Conservation (phyloP, 2,329 filamentous ascomycete genomes). For the Neofusicoccum umdonicola region DNA sequence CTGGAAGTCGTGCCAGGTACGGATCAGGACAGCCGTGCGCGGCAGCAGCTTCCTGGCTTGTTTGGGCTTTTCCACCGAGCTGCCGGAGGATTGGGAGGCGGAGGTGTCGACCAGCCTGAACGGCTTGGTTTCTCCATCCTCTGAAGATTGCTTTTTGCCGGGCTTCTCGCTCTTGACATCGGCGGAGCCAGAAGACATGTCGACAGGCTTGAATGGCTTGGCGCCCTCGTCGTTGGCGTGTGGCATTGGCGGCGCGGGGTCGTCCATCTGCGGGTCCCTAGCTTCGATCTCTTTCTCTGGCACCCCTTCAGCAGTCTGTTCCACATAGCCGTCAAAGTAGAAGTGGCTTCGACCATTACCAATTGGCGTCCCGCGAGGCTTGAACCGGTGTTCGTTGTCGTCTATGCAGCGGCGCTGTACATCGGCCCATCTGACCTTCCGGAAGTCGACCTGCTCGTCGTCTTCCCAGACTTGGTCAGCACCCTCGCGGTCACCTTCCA, state of each 20-base stretch:
- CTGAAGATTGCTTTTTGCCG: constrained; percentile 18
- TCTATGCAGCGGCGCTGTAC: constrained; percentile 71
- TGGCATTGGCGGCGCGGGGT: neutral
- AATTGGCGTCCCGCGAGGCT: constrained; percentile 31
- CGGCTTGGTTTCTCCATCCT: constrained; percentile 24
- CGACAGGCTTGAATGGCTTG: neutral
- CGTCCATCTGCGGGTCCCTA: constrained; percentile 1
- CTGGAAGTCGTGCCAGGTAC: constrained; percentile 76
- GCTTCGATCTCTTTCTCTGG: constrained; percentile 5
- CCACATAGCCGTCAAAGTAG: constrained; percentile 39
- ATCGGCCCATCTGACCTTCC: constrained; percentile 73
- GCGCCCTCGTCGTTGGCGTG: constrained; percentile 4
- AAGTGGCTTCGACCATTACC: constrained; percentile 31
- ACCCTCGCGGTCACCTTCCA: constrained; percentile 79
- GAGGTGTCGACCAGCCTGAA: constrained; percentile 3
- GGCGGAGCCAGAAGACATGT: neutral
- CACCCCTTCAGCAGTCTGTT: constrained; percentile 25
- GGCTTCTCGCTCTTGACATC: neutral
- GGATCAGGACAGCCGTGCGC: constrained; percentile 75
- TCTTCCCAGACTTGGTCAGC: constrained; percentile 75
- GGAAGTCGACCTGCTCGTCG: constrained; percentile 71
- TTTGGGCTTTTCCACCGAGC: constrained; percentile 13
- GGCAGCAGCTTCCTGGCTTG: constrained; percentile 41
- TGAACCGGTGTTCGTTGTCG: constrained; percentile 70
- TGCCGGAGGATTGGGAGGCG: neutral